Percentiles rank a stretch among this genome's conserved stretches.
Conservation (phyloP, 352 stramenopile genomes). For the Globisporangium echinulatum region DNA sequence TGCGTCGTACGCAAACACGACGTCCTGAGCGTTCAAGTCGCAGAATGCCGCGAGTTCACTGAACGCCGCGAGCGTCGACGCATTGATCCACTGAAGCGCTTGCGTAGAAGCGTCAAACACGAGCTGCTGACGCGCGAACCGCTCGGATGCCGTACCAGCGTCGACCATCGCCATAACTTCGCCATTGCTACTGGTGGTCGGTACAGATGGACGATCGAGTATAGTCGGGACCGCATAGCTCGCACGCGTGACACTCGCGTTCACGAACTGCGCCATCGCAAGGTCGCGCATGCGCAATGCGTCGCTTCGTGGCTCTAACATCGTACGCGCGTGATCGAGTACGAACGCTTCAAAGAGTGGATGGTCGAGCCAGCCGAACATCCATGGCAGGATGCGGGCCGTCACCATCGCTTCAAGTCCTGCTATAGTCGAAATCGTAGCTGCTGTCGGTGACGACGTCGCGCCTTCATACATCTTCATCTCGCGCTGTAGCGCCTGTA, state of each 20-base stretch:
- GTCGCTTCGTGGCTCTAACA: background rate
- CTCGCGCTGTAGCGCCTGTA: background rate
- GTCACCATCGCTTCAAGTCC: conserved; percentile 20
- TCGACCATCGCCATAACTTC: conserved; percentile 9
- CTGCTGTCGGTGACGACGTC: background rate
- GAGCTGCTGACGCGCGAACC: conserved; percentile 19
- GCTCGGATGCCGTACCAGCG: conserved; percentile 32
- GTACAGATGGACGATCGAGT: background rate
- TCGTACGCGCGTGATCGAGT: conserved; percentile 16
- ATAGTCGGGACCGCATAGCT: conserved; percentile 20
- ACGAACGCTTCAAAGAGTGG: conserved; percentile 27
- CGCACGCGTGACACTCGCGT: conserved; percentile 22
- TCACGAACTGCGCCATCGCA: conserved; percentile 40
- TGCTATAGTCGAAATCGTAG: background rate
- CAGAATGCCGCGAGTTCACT: conserved; percentile 44
- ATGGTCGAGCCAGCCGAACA: conserved; percentile 35
- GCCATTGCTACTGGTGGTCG: no score
- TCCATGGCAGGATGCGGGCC: conserved; percentile 28
- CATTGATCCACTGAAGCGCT: conserved; percentile 8
- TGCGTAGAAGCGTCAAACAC: conserved; percentile 16
- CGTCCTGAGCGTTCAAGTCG: conserved; percentile 17
- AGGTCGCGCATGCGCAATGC: conserved; percentile 19
- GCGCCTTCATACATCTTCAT: background rate
- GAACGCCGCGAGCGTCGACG: conserved; percentile 23
- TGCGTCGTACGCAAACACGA: conserved; percentile 27